Base-by-base conservation (phyloP, 345 rosid genomes). In the Hevea brasiliensis region DNA sequence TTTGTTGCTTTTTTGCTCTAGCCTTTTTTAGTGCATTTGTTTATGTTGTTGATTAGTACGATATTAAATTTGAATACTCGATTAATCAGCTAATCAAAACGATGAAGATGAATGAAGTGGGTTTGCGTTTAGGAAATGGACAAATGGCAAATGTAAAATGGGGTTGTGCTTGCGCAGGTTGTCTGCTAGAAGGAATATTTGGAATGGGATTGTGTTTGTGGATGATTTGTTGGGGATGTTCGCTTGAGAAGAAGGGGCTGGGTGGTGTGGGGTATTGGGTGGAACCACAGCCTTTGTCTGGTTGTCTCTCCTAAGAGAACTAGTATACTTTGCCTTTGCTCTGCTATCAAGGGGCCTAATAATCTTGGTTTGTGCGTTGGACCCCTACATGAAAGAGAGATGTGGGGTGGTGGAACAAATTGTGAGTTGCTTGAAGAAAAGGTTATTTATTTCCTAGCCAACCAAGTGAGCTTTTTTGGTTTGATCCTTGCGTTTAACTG, bases 151-250 rank as follows among this genome's bases (percentile, higher is more conserved):
- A 40, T 18, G 47, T n/a, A 58, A 6, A 59, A 60, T 23, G 24
- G 23, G 60, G 1, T 9, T 11, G 48, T 63, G 40, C 76, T 59
- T 61, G 48, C 20, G 18, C 64, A 21, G 32, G 61, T 63, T 74
- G 83, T 65, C 77, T 72, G 40, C 26, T 32, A 51, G 62, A 72
- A 70, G 53, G 85, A 82, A 78, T 79, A 84, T 80, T 77, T 78
- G 78, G 70, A 53, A 73, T 40, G 53, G 69, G 68, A 69, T 61
- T 64, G 53, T 72, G 79, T 32, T 17, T 17, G 56, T 51, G 47
- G 7, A 56, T 45, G 72, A 48, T 59, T 21, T 54, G 71, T 61
- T 29, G 69, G 76, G 67, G 59, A 59, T 74, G 87, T 79, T 74
- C 79, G 85, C 81, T 54, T 1, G 0, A 9, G 58, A n/a, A n/a